Conservation (phyloP, 805 yeast species). For the Suhomyces canberraensis region DNA sequence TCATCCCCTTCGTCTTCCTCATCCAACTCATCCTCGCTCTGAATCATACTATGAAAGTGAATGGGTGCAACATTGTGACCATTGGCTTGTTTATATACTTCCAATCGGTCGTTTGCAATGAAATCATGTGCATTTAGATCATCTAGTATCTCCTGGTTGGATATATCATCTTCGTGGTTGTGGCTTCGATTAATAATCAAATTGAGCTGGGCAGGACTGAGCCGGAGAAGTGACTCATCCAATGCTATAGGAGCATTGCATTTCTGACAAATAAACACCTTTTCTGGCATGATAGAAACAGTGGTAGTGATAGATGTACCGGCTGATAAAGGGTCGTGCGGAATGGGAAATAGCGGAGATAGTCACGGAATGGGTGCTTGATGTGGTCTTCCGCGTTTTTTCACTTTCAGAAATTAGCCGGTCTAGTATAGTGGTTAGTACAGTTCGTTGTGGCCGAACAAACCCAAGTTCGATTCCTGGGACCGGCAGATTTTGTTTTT, state of each 20-base stretch:
- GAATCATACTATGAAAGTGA: constrained; percentile 27
- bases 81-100: constrained; percentile 31
- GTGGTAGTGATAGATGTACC: background rate
- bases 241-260: constrained; percentile 58
- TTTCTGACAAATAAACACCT: constrained; percentile 48
- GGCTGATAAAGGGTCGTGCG: background rate
- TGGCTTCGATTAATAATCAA: constrained; percentile 42
- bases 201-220: constrained; percentile 54
- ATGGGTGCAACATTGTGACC: constrained; percentile 20
- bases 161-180: constrained; percentile 11
- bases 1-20: constrained; percentile 14
- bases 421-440: constrained; percentile 50
- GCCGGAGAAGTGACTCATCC: constrained; percentile 51
- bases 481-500: constrained; percentile 37
- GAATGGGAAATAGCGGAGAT: too few relatives aligned
- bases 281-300: constrained; percentile 3
- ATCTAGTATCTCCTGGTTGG: constrained; percentile 12
- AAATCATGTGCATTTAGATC: constrained; percentile 28
- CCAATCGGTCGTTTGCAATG: constrained; percentile 39
- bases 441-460: constrained; percentile 49
- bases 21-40: constrained; percentile 23
- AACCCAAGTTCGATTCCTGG: constrained; percentile 53
- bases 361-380: too few relatives aligned
- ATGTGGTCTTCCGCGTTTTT: too few relatives aligned
- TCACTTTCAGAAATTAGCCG: constrained; percentile 24